Base-by-base conservation (phyloP, 345 rosid genomes). In the Gossypium longicalyx region DNA sequence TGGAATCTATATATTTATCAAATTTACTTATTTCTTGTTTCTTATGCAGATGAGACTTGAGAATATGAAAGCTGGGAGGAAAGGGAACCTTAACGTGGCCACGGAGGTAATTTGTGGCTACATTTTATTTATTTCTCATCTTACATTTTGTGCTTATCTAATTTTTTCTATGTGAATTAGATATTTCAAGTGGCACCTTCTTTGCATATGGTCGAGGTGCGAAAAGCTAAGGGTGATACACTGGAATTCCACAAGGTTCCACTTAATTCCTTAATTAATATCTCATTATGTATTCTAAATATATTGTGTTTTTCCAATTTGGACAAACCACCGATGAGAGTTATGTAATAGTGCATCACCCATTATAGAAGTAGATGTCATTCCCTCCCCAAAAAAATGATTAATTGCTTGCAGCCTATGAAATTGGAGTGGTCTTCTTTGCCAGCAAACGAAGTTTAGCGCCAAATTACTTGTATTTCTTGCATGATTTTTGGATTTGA, bases 131-230 rank as follows among this genome's bases (percentile, higher is more conserved):
- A 52, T 17, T 29, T 17, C 23, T 52, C 20, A 16, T 41, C 47
- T 52, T 70, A 11, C 17, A 4, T 52, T 52, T 52, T 29, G 11
- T 27, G 9, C 60, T 27, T 51, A 52, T 6, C 27, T 17, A 69
- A 7, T 16, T 52, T n/a, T 71, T 72, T 16, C 45, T 64, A 22
- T 59, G 53, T 79, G 71, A 38, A 72, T 65, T 80, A 95, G 98
- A 80, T 95, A 70, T 93, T 95, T 79, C 96, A 95, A 95, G 93
- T 95, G 79, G 89, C 99, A n/a, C 98, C 99, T 70, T 93, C 94
- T 41, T 85, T 95, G 60, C 96, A 95, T 80, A 89, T 93, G 98
- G 96, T 95, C 45, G 97, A 95, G 83, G 89, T 95, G 48, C 89
- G 97, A 9, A 95, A 95, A 79, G 92, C 98, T 0, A 92, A 91